phyloP scores from a whole-genome alignment of 2,329 filamentous ascomycete genomes.

The Didymella exigua region DNA sequence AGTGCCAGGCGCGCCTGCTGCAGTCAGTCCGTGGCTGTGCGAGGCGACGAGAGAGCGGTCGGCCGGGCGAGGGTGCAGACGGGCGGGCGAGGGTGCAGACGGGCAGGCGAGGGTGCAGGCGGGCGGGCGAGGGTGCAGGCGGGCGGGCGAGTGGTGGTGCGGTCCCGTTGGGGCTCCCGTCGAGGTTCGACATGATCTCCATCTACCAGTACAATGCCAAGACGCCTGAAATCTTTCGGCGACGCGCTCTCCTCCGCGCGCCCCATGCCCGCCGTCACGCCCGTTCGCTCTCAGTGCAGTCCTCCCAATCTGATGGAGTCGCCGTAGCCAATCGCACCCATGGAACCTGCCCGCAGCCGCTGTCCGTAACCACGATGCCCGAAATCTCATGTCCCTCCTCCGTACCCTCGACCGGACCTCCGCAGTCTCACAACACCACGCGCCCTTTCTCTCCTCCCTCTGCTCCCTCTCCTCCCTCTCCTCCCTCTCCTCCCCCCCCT shows the following conservation, averaged over 20 bases:
- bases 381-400: conserved; percentile 68
- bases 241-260: conserved; percentile 14
- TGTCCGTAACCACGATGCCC: conserved; percentile 61
- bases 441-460: conserved; percentile 43
- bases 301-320: conserved; percentile 31
- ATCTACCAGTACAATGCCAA: conserved; percentile 34
- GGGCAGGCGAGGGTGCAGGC: too few relatives aligned
- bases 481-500: conserved; percentile 44
- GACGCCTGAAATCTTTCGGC: conserved; percentile 25
- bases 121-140: too few relatives aligned
- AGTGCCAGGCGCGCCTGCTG: background rate
- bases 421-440: conserved; percentile 51
- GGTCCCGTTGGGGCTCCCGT: background rate
- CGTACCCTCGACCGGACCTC: conserved; percentile 60
- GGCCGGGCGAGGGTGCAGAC: conserved; percentile 8
- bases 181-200: background rate
- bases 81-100: conserved; percentile 1
- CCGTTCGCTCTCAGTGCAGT: background rate
- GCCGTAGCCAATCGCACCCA: conserved; percentile 18
- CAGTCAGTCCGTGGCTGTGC: background rate
- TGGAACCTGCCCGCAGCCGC: conserved; percentile 24
- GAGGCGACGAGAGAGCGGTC: background rate
- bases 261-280: conserved; percentile 6
- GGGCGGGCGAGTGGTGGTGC: background rate
- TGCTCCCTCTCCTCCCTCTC: conserved; percentile 42